A percentile compares a stretch with the other conserved stretches of the same genome.
These are phyloP conservation scores for Dactylellina leptospora DNA, from an alignment of 2,329 filamentous ascomycete species.

Conservation along the genomic window DNA sequence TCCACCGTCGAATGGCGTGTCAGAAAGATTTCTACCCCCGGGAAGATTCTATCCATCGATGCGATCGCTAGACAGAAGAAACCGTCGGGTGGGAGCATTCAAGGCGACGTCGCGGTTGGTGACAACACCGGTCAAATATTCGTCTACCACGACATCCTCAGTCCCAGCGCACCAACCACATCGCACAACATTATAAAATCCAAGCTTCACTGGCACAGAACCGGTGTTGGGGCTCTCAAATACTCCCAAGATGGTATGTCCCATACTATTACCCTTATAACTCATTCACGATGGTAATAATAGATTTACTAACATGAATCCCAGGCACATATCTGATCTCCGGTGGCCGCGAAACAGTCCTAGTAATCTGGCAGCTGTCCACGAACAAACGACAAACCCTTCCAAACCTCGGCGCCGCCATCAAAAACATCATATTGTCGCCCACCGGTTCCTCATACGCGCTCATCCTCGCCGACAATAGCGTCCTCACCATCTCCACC, in stretches of 20 bases:
- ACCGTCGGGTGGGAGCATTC: conserved; percentile 5
- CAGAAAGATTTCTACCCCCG: conserved; percentile 34
- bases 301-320: conserved; percentile 20
- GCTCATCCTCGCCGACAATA: conserved; percentile 89
- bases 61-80: conserved; percentile 49
- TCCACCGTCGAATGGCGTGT: conserved; percentile 28
- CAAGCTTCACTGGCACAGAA: conserved; percentile 90
- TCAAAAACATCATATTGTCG: conserved; percentile 86
- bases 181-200: conserved; percentile 65
- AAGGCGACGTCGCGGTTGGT: conserved; percentile 76
- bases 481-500: conserved; percentile 86
- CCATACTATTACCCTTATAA: not conserved
- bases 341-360: conserved; percentile 85
- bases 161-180: conserved; percentile 64
- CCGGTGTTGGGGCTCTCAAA: conserved; percentile 81
- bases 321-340: conserved; percentile 91
- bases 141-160: conserved; percentile 79
- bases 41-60: conserved; percentile 34
- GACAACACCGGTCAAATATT: conserved; percentile 79
- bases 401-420: conserved; percentile 86
- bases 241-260: conserved; percentile 87
- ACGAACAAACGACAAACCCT: conserved; percentile 83
- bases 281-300: too few species aligned
- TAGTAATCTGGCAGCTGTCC: conserved; percentile 93
- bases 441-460: conserved; percentile 81